These are phyloP conservation scores for Thermochaetoides thermophila DNA, from an alignment of 495 filamentous ascomycete genomes.

Conservation along the genomic window DNA sequence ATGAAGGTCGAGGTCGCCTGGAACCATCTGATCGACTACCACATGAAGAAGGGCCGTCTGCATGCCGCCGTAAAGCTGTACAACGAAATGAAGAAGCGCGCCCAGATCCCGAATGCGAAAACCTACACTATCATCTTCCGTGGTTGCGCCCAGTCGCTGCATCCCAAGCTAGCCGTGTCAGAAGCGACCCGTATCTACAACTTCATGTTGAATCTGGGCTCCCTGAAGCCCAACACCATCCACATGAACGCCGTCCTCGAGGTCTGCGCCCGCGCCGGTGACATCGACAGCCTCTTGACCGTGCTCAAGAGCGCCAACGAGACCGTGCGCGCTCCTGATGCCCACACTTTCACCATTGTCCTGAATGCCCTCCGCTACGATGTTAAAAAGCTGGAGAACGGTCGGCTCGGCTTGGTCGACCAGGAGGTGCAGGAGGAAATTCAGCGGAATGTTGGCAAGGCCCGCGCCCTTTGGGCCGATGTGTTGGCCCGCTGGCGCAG, in stretches of 20 bases:
- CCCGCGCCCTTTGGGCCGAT: slow-evolving; percentile 65
- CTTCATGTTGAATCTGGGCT: slow-evolving; percentile 45
- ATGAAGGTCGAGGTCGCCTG: slow-evolving; percentile 56
- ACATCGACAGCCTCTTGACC: slow-evolving; percentile 63
- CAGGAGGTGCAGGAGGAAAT: slow-evolving; percentile 17
- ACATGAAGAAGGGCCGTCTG: slow-evolving; percentile 42
- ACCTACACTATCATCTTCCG: slow-evolving; percentile 76
- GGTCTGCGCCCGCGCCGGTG: slow-evolving; percentile 52
- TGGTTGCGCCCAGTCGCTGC: slow-evolving; percentile 45
- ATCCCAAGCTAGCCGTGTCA: slow-evolving; percentile 36
- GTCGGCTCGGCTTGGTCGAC: slow-evolving; percentile 1
- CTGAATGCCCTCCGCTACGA: slow-evolving; percentile 48
- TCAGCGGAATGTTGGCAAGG: slow-evolving; percentile 34
- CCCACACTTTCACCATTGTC: slow-evolving; percentile 64
- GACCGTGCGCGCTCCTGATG: slow-evolving; percentile 45
- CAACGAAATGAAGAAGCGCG: slow-evolving; percentile 98
- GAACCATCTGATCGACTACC: slow-evolving; percentile 71
- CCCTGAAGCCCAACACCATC: slow-evolving; percentile 50
- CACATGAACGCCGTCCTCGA: slow-evolving; percentile 79
- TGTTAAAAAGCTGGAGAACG: slow-evolving; percentile 9
- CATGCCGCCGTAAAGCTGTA: slow-evolving; percentile 56
- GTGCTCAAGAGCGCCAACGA: slow-evolving; percentile 52
- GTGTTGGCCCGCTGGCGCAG: slow-evolving; percentile 54
- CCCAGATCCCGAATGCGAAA: slow-evolving; percentile 51
- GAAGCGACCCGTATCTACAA: slow-evolving; percentile 58